Evolutionary conservation across 345 rosid genomes (phyloP).

Genomic region (Acer negundo): DNA sequence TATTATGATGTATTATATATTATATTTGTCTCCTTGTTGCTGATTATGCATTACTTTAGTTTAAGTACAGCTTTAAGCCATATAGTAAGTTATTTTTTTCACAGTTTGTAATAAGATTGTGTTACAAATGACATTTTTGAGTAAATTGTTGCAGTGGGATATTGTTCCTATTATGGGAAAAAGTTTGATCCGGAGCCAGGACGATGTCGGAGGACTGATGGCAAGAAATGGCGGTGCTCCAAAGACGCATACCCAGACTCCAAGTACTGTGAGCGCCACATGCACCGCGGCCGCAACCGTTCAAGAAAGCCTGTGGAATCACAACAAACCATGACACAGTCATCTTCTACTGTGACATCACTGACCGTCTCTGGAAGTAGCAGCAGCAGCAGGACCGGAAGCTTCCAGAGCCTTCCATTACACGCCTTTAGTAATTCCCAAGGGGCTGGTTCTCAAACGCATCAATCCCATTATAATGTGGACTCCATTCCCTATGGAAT

Average conservation of each 20-base stretch:
- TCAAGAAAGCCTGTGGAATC: conserved; percentile 99
- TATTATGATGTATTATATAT: not conserved
- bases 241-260: conserved; percentile 61
- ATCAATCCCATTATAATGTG: conserved; percentile 40
- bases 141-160: conserved; percentile 42
- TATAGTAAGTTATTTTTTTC: no score
- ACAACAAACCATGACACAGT: conserved; percentile 53
- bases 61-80: not conserved
- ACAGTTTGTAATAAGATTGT: not conserved
- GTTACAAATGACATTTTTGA: conserved; percentile 16
- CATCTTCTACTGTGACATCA: conserved; percentile 45
- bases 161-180: conserved; percentile 53
- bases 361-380: conserved; percentile 40
- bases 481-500: conserved; percentile 51
- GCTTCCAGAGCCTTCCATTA: conserved; percentile 42
- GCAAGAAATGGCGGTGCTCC: conserved; percentile 67
- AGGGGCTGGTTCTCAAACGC: conserved; percentile 36
- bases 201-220: conserved; percentile 61
- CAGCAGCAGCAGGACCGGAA: conserved; percentile 36
- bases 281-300: conserved; percentile 99
- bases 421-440: conserved; percentile 37
- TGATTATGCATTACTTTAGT: conserved; percentile 14
- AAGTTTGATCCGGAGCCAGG: conserved; percentile 70
- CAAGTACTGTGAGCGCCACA: conserved; percentile 96
- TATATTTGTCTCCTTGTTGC: not conserved